Conservation (phyloP, 2,329 filamentous ascomycete genomes). For the Metarhizium anisopliae region DNA sequence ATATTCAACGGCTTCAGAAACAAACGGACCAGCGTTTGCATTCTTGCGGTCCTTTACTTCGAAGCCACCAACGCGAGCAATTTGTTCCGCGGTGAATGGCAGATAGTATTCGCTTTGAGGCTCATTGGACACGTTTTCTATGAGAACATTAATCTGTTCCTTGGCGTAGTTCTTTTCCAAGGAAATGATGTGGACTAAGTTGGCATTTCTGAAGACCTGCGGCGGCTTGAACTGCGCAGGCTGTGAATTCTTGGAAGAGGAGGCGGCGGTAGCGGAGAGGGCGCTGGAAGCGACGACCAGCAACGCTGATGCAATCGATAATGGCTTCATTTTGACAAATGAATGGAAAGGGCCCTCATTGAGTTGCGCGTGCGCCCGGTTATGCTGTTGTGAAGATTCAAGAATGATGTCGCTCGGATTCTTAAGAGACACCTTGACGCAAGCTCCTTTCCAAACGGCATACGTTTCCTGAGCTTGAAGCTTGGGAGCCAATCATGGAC, state of each 20-base stretch:
- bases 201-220: conserved; percentile 87
- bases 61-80: conserved; percentile 71
- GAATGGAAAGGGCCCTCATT: conserved; percentile 21
- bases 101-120: conserved; percentile 87
- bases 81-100: conserved; percentile 69
- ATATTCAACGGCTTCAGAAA: conserved; percentile 58
- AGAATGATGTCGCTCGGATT: conserved; percentile 3
- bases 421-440: not conserved
- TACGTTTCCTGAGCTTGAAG: conserved; percentile 20
- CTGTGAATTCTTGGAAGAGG: conserved; percentile 49
- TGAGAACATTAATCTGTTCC: conserved; percentile 86
- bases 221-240: conserved; percentile 70
- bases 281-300: conserved; percentile 46
- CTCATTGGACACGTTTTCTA: conserved; percentile 75
- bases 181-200: conserved; percentile 82
- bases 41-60: conserved; percentile 93
- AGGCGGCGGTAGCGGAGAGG: conserved; percentile 33
- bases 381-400: conserved; percentile 6
- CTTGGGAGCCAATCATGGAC: not conserved
- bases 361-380: conserved; percentile 20
- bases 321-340: conserved; percentile 30
- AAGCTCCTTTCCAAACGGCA: conserved; percentile 19
- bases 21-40: conserved; percentile 55
- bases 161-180: conserved; percentile 87
- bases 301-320: conserved; percentile 46